Evolutionary conservation across 352 stramenopile genomes (phyloP).

Genomic region (Blastocystis sp.): DNA sequence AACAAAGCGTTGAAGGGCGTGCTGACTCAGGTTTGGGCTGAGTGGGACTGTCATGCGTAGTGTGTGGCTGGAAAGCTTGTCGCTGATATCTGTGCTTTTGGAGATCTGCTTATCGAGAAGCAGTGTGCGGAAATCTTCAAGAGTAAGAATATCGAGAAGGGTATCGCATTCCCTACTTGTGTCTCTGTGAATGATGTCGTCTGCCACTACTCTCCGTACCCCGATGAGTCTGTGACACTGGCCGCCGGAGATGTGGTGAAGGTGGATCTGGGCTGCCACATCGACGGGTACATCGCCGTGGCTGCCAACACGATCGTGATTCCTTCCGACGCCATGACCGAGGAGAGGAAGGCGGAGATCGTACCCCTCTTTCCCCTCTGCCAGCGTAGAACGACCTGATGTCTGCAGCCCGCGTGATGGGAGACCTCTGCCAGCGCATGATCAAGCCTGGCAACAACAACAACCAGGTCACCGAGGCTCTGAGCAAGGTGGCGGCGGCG

Average conservation of each 20-base stretch:
- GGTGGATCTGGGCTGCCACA: constrained; percentile 95
- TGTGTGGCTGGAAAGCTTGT: constrained; percentile 36
- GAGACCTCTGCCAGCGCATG: constrained; percentile 86
- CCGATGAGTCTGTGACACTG: constrained; percentile 77
- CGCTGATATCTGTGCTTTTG: constrained; percentile 66
- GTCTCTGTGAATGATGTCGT: constrained; percentile 96
- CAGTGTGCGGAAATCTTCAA: constrained; percentile 85
- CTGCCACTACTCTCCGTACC: constrained; percentile 92
- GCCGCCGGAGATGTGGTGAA: constrained; percentile 82
- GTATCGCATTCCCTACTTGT: constrained; percentile 96
- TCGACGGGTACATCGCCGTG: constrained; percentile 97
- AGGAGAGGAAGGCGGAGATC: not conserved
- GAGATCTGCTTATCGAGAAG: constrained; percentile 72
- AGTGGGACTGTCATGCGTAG: not conserved
- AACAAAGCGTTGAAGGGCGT: constrained; percentile 91
- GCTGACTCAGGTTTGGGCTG: constrained; percentile 75
- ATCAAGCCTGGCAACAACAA: constrained; percentile 91
- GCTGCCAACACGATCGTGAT: constrained; percentile 93
- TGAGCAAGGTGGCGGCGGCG: constrained; percentile 83
- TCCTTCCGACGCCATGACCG: constrained; percentile 61
- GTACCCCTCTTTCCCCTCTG: constrained; percentile 1
- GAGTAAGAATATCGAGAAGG: constrained; percentile 91
- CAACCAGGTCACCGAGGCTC: constrained; percentile 76
- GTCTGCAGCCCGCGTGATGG: constrained; percentile 89
- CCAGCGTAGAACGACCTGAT: constrained; percentile 84